Evolutionary conservation across 139 green algal species (phyloP).

Genomic region (Chlamydomonas eustigma): DNA sequence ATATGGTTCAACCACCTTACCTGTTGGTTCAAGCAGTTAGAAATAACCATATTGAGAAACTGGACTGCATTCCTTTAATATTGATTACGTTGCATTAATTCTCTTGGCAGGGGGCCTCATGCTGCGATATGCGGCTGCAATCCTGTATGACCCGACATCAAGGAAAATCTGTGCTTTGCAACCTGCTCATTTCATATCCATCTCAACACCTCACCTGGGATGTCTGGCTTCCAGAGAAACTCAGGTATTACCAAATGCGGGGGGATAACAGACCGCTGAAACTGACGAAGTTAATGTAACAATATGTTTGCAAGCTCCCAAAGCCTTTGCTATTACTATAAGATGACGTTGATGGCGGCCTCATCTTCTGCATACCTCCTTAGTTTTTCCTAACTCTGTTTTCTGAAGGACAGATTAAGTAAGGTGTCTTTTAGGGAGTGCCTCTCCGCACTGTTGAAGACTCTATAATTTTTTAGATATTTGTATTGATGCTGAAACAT

Average conservation of each 20-base stretch:
- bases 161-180: conserved; percentile 50
- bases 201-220: conserved; percentile 80
- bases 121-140: conserved; percentile 35
- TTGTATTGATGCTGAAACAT: no score
- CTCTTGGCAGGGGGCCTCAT: conserved; percentile 23
- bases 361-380: no score
- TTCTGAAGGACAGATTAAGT: neutral
- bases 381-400: no score
- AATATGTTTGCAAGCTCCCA: no score
- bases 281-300: neutral
- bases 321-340: no score
- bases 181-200: conserved; percentile 68
- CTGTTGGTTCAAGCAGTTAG: neutral
- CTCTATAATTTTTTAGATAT: neutral
- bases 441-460: neutral
- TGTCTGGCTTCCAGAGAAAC: conserved; percentile 55
- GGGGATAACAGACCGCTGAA: neutral
- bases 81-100: neutral
- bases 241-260: conserved; percentile 41
- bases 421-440: neutral
- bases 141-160: conserved; percentile 48
- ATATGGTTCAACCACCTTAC: neutral
- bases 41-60: neutral
- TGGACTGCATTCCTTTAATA: neutral
- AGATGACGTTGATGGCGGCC: no score